A percentile compares a stretch with the other conserved stretches of the same genome.
phyloP scores from a whole-genome alignment of 83 land plant species.

The Picea engelmannii region DNA sequence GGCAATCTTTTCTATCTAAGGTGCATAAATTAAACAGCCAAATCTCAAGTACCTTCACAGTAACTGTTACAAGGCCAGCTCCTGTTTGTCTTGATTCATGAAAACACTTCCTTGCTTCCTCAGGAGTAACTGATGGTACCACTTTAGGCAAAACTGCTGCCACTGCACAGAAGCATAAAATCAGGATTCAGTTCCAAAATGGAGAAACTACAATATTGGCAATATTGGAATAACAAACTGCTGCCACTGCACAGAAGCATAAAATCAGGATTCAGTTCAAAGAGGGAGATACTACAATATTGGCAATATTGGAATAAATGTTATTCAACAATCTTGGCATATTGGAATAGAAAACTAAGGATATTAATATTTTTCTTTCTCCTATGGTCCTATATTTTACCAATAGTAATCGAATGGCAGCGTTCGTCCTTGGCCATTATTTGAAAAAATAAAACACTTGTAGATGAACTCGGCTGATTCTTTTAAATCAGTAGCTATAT shows the following conservation, averaged over 20 bases:
- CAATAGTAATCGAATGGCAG: not conserved
- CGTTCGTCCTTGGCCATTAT: not conserved
- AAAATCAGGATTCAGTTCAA: not conserved
- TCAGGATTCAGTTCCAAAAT: not conserved
- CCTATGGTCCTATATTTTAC: not conserved
- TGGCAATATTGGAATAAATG: not conserved
- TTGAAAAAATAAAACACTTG: not conserved
- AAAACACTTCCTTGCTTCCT: constrained; percentile 44
- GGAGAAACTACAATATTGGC: not conserved
- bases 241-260: constrained; percentile 26
- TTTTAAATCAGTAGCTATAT: not conserved
- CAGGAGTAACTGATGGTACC: constrained; percentile 43
- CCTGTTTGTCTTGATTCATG: constrained; percentile 43
- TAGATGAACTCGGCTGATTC: not conserved
- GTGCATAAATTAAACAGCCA: not conserved
- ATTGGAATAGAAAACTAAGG: not conserved
- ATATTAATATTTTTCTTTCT: not conserved
- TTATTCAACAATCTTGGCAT: not conserved
- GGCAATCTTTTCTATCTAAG: not conserved
- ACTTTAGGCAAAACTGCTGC: constrained; percentile 44
- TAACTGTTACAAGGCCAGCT: constrained; percentile 43
- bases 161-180: constrained; percentile 24
- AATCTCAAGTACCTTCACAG: constrained; percentile 40
- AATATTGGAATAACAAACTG: constrained; percentile 5
- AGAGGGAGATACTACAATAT: not conserved